Conservation (phyloP, 2,329 filamentous ascomycete species). For the Aspergillus ibericus region DNA sequence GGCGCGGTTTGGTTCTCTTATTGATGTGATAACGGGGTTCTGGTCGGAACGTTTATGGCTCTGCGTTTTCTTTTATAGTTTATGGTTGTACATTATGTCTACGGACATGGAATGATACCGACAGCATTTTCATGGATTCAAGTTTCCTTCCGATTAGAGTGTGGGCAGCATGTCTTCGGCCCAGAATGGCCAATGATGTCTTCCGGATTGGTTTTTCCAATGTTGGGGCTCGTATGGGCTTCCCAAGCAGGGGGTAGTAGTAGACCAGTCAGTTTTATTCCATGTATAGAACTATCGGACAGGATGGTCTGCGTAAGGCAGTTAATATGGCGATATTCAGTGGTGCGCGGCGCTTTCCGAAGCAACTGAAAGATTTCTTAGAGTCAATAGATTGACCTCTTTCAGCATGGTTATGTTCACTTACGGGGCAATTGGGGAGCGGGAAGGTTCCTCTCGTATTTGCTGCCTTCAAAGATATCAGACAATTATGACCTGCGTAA, state of each 20-base stretch:
- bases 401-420: conserved; percentile 37
- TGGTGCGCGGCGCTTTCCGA: conserved; percentile 3
- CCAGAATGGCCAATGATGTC: neutral
- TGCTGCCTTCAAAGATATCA: conserved; percentile 65
- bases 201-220: neutral
- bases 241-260: too few species aligned
- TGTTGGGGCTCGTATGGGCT: too few species aligned
- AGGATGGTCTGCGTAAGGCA: neutral
- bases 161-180: neutral
- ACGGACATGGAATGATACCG: conserved; percentile 53
- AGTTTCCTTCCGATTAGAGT: neutral
- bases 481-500: neutral
- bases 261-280: neutral
- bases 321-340: neutral
- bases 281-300: neutral
- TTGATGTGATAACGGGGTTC: conserved; percentile 73
- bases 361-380: conserved; percentile 15
- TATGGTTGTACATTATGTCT: conserved; percentile 64
- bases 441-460: conserved; percentile 92
- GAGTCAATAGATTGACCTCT: neutral
- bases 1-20: conserved; percentile 70
- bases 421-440: conserved; percentile 77
- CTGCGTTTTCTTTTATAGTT: conserved; percentile 52
- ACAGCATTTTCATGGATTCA: conserved; percentile 33
- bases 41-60: conserved; percentile 60